Conservation (phyloP, 2,329 filamentous ascomycete genomes). For the Apiospora marii region DNA sequence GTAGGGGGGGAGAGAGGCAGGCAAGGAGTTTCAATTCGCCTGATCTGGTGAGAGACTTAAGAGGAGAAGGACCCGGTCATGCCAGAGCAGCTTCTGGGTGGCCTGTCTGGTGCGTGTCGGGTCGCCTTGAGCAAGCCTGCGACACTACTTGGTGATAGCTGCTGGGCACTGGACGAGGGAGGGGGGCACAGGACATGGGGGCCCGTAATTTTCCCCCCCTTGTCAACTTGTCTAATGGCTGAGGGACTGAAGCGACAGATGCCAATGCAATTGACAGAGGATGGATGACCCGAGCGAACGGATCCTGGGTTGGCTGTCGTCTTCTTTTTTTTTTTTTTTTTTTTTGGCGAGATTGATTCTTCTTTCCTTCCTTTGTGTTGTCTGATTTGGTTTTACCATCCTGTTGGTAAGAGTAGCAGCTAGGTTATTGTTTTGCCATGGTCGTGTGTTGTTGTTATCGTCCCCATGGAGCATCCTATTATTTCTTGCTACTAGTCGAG, state of each 20-base stretch:
- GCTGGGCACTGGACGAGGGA: conserved; percentile 15
- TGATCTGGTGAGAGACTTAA: conserved; percentile 17
- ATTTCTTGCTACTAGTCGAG: background rate
- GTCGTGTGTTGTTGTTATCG: conserved; percentile 18
- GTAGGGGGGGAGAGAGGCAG: conserved; percentile 3
- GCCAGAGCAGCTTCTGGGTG: conserved; percentile 14
- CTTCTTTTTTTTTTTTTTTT: conserved; percentile 16
- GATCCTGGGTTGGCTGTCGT: conserved; percentile 9
- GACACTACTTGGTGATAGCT: conserved; percentile 1
- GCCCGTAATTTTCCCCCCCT: conserved; percentile 19
- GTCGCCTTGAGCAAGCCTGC: conserved; percentile 3
- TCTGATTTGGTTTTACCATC: background rate
- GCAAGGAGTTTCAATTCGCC: conserved; percentile 23
- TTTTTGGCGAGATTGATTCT: conserved; percentile 21
- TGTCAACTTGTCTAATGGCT: conserved; percentile 11
- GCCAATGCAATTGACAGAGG: conserved; percentile 10
- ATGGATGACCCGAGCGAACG: conserved; percentile 13
- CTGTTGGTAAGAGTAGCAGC: background rate
- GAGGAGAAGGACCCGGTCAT: conserved; percentile 12
- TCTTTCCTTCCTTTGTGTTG: conserved; percentile 7
- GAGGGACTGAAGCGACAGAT: conserved; percentile 8
- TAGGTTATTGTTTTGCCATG: background rate
- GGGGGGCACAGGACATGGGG: conserved; percentile 16
- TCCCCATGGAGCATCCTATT: background rate
- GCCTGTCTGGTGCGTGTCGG: conserved; percentile 13